Base-by-base conservation (phyloP, 1,284 basidiomycete species). In the Cutaneotrichosporon cyanovorans region DNA sequence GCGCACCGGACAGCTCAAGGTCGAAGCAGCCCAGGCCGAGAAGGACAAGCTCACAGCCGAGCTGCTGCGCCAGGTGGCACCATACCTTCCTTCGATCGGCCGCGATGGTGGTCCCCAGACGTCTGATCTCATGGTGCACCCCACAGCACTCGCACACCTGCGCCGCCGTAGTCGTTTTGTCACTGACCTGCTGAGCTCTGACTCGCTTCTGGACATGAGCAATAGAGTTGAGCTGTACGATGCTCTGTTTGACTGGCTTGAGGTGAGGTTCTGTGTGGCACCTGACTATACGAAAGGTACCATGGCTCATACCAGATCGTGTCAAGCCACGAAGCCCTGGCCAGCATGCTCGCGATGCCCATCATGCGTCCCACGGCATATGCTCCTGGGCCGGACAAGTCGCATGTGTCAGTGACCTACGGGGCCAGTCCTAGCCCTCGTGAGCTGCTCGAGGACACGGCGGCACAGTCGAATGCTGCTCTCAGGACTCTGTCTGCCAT, bases 321-420 rank as follows among this genome's bases (percentile, higher is more conserved):
- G 34, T 88, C 88, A 8, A 83, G 82, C 58, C 88, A 93, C 56
- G 89, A 92, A 74, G 83, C 86, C 4, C 72, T 92, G 22, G 87
- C 87, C 2, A 86, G 84, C 57, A 90, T 92, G 85, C 87, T 93
- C 80, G 89, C 85, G 1, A 92, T 91, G 87, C 88, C 89, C 2
- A 88, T 88, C 63, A 92, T 92, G 88, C 80, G 84, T 3, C 56
- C 63, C 1, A 37, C 44, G 31, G 36, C 35, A 14, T 42, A 41
- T 5, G 37, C 34, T 15, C 51, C 56, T 0, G 34, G 52, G 1
- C 51, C 56, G 1, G 39, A 47, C 3, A 32, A 44, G 6, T 16
- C 38, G 9, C 48, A 53, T 4, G 39, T 54, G 6, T 37, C 32
- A 14, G 82, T 90, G 51, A 69, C 84, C 23, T 95, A 93, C 64